Evolutionary conservation across 148 eudicot genomes (phyloP), one percentile per base, ranked within the genome.

Genomic region (Rhododendron williamsianum): DNA sequence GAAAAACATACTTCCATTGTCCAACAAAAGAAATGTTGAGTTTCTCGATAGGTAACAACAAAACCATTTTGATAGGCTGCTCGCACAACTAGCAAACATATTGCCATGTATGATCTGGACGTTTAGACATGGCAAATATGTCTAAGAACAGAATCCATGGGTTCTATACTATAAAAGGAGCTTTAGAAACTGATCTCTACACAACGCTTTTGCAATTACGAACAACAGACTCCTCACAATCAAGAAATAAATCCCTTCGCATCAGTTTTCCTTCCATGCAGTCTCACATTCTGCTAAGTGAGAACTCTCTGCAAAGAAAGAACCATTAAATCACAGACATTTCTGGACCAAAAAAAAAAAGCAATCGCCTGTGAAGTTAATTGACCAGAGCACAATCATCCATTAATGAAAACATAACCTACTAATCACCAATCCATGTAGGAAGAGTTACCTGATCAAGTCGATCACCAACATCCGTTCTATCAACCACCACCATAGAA

Each of bases 401-500:
- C 45, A 41, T 77, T 43, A 7, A 18, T 18, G 8, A 19, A 77
- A 54, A 54, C 5, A 5, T 15, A 51, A 54, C 60, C 60, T 54
- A 3, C 18, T 16, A 54, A 54, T 54, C 58, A 54, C 12, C 58
- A 52, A 52, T 52, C 56, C 19, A 11, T 71, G 46, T 43, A 69
- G 8, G 76, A 45, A 48, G 36, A 21, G 9, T 54, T 86, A 96
- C 99, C 99, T 93, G 93, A 51, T 96, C 98, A 88, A 96, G 97
- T 86, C 92, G 93, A 52, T 94, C 96, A 45, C 84, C 84, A 82
- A 91, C 84, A 87, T 91, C 86, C 9, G 92, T 89, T 81, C 93
- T 94, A 86, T 95, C 98, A 84, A 96, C 95, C 41, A 96, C 93
- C 89, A 94, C 99, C 94, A 96, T 88, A 71, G 99, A 91, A 90